Conservation (phyloP, 2,329 filamentous ascomycete species). For the Cadophora sp. region DNA sequence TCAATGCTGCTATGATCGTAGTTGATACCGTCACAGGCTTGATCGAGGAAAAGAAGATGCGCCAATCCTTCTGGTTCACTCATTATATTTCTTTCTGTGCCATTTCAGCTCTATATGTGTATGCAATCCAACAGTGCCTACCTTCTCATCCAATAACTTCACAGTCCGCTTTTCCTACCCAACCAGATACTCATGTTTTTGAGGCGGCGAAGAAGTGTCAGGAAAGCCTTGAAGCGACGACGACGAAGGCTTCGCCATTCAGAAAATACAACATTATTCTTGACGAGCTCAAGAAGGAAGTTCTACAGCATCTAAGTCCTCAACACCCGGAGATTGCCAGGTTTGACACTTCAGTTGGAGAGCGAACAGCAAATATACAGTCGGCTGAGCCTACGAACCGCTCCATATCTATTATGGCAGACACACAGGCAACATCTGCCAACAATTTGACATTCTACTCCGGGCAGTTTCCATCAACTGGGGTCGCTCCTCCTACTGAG, state of each 20-base stretch:
- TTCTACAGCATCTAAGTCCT: conserved; percentile 12
- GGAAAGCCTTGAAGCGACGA: conserved; percentile 38
- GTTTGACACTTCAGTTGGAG: not conserved
- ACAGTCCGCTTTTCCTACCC: not conserved
- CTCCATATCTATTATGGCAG: not conserved
- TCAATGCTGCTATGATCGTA: conserved; percentile 54
- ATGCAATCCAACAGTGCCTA: conserved; percentile 53
- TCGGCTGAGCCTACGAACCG: not conserved
- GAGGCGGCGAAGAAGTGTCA: conserved; percentile 26
- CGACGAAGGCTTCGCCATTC: conserved; percentile 19
- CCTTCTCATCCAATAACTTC: not conserved
- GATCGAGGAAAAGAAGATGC: conserved; percentile 50
- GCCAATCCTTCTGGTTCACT: conserved; percentile 48
- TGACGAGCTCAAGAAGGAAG: conserved; percentile 45
- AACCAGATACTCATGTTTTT: conserved; percentile 6
- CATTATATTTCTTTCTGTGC: conserved; percentile 62
- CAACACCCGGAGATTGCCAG: not conserved
- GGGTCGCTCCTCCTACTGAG: not conserved
- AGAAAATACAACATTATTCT: conserved; percentile 51
- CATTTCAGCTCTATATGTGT: conserved; percentile 60
- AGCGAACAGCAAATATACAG: not conserved
- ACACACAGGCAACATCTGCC: too few relatives aligned
- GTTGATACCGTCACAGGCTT: conserved; percentile 52
- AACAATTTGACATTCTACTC: not conserved
- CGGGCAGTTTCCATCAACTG: not conserved